phyloP scores from a whole-genome alignment of 352 stramenopile species.

The Detonula confervacea region DNA sequence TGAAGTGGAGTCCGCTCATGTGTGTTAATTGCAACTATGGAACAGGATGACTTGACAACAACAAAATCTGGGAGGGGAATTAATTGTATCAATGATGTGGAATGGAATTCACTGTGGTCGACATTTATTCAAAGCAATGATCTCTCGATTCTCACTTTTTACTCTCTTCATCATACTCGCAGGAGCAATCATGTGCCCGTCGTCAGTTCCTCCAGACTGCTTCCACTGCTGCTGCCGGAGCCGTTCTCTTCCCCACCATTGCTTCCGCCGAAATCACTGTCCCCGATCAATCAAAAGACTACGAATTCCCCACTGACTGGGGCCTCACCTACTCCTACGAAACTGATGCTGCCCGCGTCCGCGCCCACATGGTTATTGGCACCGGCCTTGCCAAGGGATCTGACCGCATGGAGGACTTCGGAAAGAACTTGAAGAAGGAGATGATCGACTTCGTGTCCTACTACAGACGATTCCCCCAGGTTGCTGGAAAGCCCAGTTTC shows the following conservation, averaged over 20 bases:
- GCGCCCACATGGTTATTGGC: conserved; percentile 87
- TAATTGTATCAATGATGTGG: too few species aligned
- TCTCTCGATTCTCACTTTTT: conserved; percentile 3
- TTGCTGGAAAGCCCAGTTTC: conserved; percentile 88
- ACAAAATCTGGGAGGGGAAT: too few species aligned
- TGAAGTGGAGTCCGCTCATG: too few species aligned
- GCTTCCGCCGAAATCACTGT: conserved; percentile 70
- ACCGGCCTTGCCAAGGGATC: conserved; percentile 85
- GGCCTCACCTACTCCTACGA: conserved; percentile 89
- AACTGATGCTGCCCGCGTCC: conserved; percentile 85
- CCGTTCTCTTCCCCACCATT: conserved; percentile 46
- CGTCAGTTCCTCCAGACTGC: conserved; percentile 72
- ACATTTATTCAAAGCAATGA: too few species aligned
- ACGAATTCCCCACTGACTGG: conserved; percentile 83
- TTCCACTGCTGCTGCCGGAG: conserved; percentile 47
- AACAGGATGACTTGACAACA: too few species aligned
- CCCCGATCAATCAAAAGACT: conserved; percentile 69
- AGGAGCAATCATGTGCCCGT: conserved; percentile 55
- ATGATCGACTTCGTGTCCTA: conserved; percentile 90
- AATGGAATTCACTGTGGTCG: too few species aligned
- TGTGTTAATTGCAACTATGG: too few species aligned
- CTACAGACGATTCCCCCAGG: conserved; percentile 86
- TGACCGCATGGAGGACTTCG: conserved; percentile 86
- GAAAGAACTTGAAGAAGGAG: conserved; percentile 88
- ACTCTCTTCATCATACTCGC: conserved; percentile 6